Evolutionary conservation across 2,329 filamentous ascomycete genomes (phyloP).

Genomic region (Talaromyces sp.): DNA sequence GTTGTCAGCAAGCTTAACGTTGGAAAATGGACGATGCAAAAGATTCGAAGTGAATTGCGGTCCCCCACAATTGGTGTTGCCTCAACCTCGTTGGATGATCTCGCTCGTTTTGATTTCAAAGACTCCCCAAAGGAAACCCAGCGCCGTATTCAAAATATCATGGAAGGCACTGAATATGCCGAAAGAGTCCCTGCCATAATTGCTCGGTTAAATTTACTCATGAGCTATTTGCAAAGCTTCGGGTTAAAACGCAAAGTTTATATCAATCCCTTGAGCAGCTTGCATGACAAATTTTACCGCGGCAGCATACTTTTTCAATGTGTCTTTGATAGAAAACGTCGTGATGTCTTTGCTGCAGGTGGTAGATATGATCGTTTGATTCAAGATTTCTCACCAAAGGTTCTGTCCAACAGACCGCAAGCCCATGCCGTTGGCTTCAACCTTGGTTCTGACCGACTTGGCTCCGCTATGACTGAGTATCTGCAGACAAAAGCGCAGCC

Average conservation of each 20-base stretch:
- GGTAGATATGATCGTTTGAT: slow-evolving; percentile 92
- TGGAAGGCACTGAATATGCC: slow-evolving; percentile 57
- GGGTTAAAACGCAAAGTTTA: slow-evolving; percentile 77
- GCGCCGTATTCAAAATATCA: slow-evolving; percentile 60
- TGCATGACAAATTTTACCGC: slow-evolving; percentile 88
- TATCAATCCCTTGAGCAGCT: slow-evolving; percentile 79
- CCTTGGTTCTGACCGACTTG: slow-evolving; percentile 81
- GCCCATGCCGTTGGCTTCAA: slow-evolving; percentile 91
- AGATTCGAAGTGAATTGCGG: slow-evolving; percentile 78
- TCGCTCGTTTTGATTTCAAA: slow-evolving; percentile 88
- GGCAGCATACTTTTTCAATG: slow-evolving; percentile 89
- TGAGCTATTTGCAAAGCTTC: slow-evolving; percentile 75
- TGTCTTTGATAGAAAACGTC: slow-evolving; percentile 78
- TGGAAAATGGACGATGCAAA: slow-evolving; percentile 76
- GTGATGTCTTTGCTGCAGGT: slow-evolving; percentile 87
- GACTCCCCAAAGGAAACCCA: slow-evolving; percentile 71
- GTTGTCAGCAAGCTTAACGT: slow-evolving; percentile 86
- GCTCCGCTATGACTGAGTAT: slow-evolving; percentile 61
- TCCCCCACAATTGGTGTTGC: slow-evolving; percentile 80
- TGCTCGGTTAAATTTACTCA: slow-evolving; percentile 76
- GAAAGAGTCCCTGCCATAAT: slow-evolving; percentile 61
- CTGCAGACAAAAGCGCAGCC: slow-evolving; percentile 59
- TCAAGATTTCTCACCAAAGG: slow-evolving; percentile 75
- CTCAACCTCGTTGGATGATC: slow-evolving; percentile 85
- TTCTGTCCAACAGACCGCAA: slow-evolving; percentile 63